Percentiles rank a stretch among this genome's conserved stretches.
Conservation (phyloP, 345 rosid genomes). For the Citrus medica region DNA sequence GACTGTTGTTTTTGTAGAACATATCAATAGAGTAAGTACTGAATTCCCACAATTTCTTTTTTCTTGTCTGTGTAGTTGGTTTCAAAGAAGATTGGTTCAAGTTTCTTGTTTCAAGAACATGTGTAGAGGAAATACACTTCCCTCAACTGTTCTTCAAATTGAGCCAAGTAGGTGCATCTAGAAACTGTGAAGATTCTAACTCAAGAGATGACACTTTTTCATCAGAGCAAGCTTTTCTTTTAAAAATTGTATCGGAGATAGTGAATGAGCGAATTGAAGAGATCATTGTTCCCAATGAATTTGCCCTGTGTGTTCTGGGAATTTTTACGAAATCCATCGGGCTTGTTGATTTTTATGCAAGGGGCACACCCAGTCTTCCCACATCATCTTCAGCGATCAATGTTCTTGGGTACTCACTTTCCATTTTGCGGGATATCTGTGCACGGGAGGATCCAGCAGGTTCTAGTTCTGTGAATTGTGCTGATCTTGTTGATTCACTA, state of each 20-base stretch:
- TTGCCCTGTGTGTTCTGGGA: constrained; percentile 29
- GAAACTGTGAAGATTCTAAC: constrained; percentile 14
- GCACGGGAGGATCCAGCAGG: constrained; percentile 37
- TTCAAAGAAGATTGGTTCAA: constrained; percentile 75
- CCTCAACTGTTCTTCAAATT: constrained; percentile 41
- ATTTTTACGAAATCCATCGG: constrained; percentile 40
- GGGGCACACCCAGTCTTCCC: constrained; percentile 56
- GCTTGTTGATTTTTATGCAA: constrained; percentile 28
- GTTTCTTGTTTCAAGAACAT: constrained; percentile 60
- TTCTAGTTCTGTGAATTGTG: constrained; percentile 17
- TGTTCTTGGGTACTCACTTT: constrained; percentile 64
- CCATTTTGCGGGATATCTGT: constrained; percentile 55
- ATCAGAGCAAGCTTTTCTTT: constrained; percentile 57
- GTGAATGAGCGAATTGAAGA: constrained; percentile 46
- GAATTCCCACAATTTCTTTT: neutral
- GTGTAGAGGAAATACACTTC: constrained; percentile 54
- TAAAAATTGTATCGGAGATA: constrained; percentile 54
- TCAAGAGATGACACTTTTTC: constrained; percentile 28
- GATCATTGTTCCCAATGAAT: constrained; percentile 31
- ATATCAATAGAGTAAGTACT: neutral
- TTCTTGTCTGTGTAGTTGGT: constrained; percentile 46
- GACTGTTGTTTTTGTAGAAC: neutral
- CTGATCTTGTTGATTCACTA: constrained; percentile 36
- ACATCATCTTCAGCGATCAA: constrained; percentile 42
- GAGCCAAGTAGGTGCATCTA: constrained; percentile 8